These are phyloP conservation scores for Buddleja alternifolia DNA, from an alignment of 257 asterid species.

Conservation along the genomic window DNA sequence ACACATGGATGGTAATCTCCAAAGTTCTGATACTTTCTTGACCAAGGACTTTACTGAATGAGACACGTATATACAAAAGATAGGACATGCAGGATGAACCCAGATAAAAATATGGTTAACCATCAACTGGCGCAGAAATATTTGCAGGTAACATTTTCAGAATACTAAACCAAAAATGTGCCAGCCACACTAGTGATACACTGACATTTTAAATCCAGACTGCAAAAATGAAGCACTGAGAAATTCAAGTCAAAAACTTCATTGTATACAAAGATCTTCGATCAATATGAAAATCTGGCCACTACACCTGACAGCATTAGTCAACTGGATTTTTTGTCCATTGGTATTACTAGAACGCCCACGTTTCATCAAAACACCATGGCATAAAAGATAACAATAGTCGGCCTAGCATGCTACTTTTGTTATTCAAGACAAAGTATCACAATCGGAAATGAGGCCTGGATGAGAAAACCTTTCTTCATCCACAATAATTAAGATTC, in stretches of 20 bases:
- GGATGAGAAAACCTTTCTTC: neutral
- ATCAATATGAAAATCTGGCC: neutral
- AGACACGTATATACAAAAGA: neutral
- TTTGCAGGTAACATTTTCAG: neutral
- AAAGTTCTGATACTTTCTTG: conserved; percentile 7
- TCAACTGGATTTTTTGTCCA: neutral
- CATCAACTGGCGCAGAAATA: conserved; percentile 4
- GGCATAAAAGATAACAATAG: neutral
- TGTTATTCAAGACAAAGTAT: conserved; percentile 7
- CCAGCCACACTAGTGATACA: neutral
- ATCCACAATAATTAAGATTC: neutral
- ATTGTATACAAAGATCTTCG: neutral
- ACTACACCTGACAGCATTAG: neutral
- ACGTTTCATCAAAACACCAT: neutral
- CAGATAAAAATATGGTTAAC: conserved; percentile 14
- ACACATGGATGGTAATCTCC: conserved; percentile 8
- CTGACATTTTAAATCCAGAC: neutral
- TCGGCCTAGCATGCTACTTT: neutral
- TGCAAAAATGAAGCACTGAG: conserved; percentile 5
- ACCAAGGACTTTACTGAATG: neutral
- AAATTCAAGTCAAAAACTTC: no score
- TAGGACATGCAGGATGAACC: conserved; percentile 1
- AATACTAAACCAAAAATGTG: conserved; percentile 5
- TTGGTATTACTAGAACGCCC: neutral
- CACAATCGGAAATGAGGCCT: neutral